These are phyloP conservation scores for Coemansia sp. DNA, from an alignment of 192 early-diverging fungal genomes.

Conservation along the genomic window DNA sequence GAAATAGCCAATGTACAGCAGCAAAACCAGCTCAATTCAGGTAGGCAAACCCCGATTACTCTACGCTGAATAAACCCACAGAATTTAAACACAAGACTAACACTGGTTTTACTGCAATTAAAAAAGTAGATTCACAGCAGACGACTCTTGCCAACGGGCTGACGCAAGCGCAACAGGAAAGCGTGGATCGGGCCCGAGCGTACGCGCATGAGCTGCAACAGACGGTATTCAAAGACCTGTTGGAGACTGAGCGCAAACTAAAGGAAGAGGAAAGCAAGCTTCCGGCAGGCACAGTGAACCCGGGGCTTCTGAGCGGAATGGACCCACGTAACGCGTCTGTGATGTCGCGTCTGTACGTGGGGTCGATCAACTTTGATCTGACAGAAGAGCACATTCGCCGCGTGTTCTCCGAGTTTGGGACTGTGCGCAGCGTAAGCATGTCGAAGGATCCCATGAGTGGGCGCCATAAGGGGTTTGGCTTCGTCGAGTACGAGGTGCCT, in stretches of 20 bases:
- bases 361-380: constrained; percentile 84
- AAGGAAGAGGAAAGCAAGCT: constrained; percentile 21
- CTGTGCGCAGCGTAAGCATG: constrained; percentile 75
- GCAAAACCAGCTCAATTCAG: background rate
- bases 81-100: no score
- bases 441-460: constrained; percentile 71
- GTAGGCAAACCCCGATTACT: no score
- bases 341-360: constrained; percentile 72
- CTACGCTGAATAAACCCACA: no score
- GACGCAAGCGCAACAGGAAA: constrained; percentile 33
- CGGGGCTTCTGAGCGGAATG: constrained; percentile 40
- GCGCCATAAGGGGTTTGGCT: constrained; percentile 85
- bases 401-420: constrained; percentile 78
- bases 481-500: constrained; percentile 85
- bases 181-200: constrained; percentile 39
- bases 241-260: constrained; percentile 28
- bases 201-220: constrained; percentile 51
- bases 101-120: no score
- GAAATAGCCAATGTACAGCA: background rate
- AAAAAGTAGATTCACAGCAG: background rate
- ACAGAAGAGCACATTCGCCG: constrained; percentile 76
- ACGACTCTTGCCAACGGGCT: constrained; percentile 21
- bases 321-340: constrained; percentile 48
- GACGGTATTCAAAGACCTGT: constrained; percentile 45
- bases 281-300: constrained; percentile 27